Base-by-base conservation (phyloP, 1,284 basidiomycete species). In the Cystobasidiaceae sp. region DNA sequence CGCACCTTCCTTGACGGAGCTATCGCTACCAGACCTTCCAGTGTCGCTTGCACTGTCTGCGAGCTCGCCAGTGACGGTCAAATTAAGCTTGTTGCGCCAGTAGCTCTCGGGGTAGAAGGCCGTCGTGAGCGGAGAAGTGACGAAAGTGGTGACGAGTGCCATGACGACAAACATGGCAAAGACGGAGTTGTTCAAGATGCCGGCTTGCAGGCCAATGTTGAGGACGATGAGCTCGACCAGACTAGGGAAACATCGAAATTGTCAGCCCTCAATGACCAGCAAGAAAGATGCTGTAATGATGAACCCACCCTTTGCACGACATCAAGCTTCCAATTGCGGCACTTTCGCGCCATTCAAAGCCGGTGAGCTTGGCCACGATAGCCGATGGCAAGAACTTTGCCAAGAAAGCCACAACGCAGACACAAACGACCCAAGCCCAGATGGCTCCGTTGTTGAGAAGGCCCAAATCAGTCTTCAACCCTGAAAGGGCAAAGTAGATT, bases 261-360 rank as follows among this genome's bases (percentile, higher is more conserved):
- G 17, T 28, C 39, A 48, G n/a, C n/a, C n/a, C n/a, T n/a, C 41
- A 55, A 28, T 34, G 7, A 21, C 19, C 15, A 25, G 27, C n/a
- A 44, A 30, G 49, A n/a, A 49, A 44, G 17, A 23, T n/a, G 0
- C 19, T 19, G 28, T 8, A 25, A 27, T n/a, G n/a, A n/a, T 6
- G 21, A n/a, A 58, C 69, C 28, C 32, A 89, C 85, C 91, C 91
- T 79, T 96, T 96, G 80, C 91, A 96, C 74, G 86, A 86, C 92
- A 97, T 94, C 63, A 97, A 79, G 57, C 87, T 84, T 5, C 93
- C 93, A 62, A 94, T 87, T 0, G 92, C 90, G 21, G 85, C 85
- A 9, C 87, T 82, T 77, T 94, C 92, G 57, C 93, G 82, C 78
- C 81, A 80, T 51, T 81, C 84, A 79, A 90, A 93, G 1, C 87